Base-by-base conservation (phyloP, 1,284 basidiomycete species). In the Tremellales sp. region DNA sequence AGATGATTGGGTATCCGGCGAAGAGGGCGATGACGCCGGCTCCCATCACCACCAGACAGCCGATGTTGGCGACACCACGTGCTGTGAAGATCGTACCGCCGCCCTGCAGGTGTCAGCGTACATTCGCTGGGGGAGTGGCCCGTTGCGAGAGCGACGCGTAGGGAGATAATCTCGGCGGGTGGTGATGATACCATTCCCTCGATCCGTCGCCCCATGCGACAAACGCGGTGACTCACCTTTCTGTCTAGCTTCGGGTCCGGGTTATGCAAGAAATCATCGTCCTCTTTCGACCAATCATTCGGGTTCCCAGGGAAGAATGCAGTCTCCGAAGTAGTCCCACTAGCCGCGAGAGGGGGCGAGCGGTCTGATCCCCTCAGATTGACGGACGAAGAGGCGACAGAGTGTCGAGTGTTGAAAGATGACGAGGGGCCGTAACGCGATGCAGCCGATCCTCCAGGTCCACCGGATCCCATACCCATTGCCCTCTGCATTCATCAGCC, bases 21-120 rank as follows among this genome's bases (percentile, higher is more conserved):
- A 92, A 92, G 24, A 92, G 79, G 22, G 80, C 76, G 43, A 89
- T 62, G 19, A 90, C 76, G 10, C 79, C 81, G 3, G 79, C 45
- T 37, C 78, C 75, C 6, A 91, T 78, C 23, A 90, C 44, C 15
- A 82, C 49, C 4, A 91, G 75, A 68, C 86, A 89, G 13, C 87
- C 87, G 4, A 90, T 73, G 69, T 90, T 90, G 40, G 79, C 74
- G 7, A 88, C 57, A 23, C 87, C 87, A 66, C 88, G 79, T 41
- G 70, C 65, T 11, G 87, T 89, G 63, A 89, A 82, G 33, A 88
- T 76, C 45, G 76, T 78, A 3, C 84, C 81, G 22, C 81, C 80
- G 45, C 52, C 72, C 23, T 40, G n/a, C n/a, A 40, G 7, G 6
- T 8, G 19, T 40, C 21, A 24, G 23, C 23, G 8, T 36, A 36